Conservation (phyloP, 2,329 filamentous ascomycete species). For the Apiospora koreana region DNA sequence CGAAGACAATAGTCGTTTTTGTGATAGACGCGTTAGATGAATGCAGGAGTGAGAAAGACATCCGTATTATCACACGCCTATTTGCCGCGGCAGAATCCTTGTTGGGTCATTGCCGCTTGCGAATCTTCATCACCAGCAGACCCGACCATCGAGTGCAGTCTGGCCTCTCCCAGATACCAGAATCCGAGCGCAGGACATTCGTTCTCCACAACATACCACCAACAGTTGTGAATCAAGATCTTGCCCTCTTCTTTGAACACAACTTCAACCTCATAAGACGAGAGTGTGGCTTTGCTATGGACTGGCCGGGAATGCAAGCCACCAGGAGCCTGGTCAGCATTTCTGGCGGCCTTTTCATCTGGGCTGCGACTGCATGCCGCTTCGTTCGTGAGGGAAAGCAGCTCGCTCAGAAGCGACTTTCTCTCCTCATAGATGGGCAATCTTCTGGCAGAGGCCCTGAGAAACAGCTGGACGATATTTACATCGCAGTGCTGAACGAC, state of each 20-base stretch:
- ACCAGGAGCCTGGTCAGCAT: background rate
- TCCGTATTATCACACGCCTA: conserved; percentile 30
- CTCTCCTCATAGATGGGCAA: background rate
- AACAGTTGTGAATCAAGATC: background rate
- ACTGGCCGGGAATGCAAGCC: background rate
- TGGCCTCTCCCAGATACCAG: conserved; percentile 39
- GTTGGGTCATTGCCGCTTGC: conserved; percentile 22
- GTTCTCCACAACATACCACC: background rate
- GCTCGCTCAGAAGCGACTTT: background rate
- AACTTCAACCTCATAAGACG: background rate
- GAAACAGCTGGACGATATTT: background rate
- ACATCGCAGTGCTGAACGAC: background rate
- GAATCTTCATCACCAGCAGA: conserved; percentile 41
- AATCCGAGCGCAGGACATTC: conserved; percentile 28
- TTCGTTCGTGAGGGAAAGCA: background rate
- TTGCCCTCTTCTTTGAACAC: background rate
- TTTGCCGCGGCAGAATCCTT: conserved; percentile 18
- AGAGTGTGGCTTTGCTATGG: background rate
- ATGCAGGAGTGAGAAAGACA: conserved; percentile 30
- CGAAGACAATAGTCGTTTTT: conserved; percentile 18
- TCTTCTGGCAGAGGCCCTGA: background rate
- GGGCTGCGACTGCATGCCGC: background rate
- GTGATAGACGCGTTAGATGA: conserved; percentile 39
- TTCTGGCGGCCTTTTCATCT: background rate
- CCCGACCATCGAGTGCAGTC: too few relatives aligned